These are phyloP conservation scores for Phyllosticta citriasiana DNA, from an alignment of 2,329 filamentous ascomycete species.

Conservation along the genomic window DNA sequence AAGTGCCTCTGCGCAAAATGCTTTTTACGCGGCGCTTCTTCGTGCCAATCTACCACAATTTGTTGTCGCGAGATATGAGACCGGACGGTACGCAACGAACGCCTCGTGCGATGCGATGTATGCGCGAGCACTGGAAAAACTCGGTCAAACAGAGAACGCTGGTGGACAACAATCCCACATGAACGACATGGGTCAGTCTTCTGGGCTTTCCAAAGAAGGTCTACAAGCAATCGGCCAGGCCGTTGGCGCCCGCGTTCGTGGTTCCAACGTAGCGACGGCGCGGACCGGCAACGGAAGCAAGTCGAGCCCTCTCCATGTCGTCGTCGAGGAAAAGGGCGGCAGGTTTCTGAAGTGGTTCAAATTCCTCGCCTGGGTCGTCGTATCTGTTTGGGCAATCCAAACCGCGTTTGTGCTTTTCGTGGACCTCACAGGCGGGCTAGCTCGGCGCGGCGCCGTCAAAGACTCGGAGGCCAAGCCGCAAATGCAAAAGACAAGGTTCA, in stretches of 20 bases:
- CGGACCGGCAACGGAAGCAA: conserved; percentile 59
- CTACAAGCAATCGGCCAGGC: conserved; percentile 74
- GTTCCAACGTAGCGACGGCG: conserved; percentile 52
- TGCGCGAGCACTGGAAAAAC: conserved; percentile 57
- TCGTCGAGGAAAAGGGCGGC: conserved; percentile 82
- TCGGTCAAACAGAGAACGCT: conserved; percentile 39
- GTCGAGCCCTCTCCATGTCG: conserved; percentile 82
- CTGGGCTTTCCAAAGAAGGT: conserved; percentile 38
- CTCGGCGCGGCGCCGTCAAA: conserved; percentile 62
- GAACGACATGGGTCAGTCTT: conserved; percentile 11
- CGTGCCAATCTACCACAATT: conserved; percentile 92
- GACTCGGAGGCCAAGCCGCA: conserved; percentile 85
- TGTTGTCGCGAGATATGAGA: conserved; percentile 80
- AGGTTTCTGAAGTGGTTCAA: conserved; percentile 86
- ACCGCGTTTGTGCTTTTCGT: conserved; percentile 50
- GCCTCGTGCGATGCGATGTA: conserved; percentile 69
- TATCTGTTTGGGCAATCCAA: conserved; percentile 41
- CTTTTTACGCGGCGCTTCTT: conserved; percentile 85
- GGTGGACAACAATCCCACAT: conserved; percentile 17
- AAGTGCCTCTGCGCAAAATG: conserved; percentile 80
- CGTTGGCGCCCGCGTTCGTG: conserved; percentile 60
- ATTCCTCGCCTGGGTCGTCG: conserved; percentile 65
- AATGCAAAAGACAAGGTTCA: conserved; percentile 82
- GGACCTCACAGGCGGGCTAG: conserved; percentile 69
- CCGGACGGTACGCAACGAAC: conserved; percentile 75